Conservation (phyloP, 495 filamentous ascomycete genomes). For the Podospora conica region DNA sequence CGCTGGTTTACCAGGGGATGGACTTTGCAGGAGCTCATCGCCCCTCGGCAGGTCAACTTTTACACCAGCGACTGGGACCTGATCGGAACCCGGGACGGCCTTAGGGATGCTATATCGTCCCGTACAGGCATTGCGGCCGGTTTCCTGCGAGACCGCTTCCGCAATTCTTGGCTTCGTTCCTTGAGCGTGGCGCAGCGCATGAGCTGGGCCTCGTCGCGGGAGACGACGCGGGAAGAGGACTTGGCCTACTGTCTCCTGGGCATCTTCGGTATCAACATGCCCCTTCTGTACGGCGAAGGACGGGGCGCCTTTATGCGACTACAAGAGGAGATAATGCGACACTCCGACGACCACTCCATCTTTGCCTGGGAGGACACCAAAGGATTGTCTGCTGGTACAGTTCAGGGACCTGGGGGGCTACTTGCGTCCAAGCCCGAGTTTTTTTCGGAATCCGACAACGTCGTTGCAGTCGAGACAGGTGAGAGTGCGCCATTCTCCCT, state of each 20-base stretch:
- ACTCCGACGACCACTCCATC: not conserved
- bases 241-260: conserved; percentile 20
- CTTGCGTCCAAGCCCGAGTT: not conserved
- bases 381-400: not conserved
- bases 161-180: not conserved
- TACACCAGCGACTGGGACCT: not conserved
- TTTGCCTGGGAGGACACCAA: not conserved
- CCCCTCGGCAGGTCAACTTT: not conserved
- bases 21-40: conserved; percentile 2
- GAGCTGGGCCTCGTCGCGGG: conserved; percentile 23
- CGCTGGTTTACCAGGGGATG: conserved; percentile 8
- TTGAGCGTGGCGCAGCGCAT: conserved; percentile 25
- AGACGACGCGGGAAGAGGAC: conserved; percentile 25
- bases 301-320: not conserved
- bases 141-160: conserved; percentile 10
- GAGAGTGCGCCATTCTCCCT: not conserved
- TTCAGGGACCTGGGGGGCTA: not conserved
- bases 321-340: conserved; percentile 9
- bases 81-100: not conserved
- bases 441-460: not conserved
- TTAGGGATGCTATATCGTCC: not conserved
- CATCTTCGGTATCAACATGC: conserved; percentile 13
- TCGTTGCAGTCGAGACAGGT: not conserved
- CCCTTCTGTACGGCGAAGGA: conserved; percentile 18
- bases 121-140: conserved; percentile 15